Evolutionary conservation across 164 flowering plant genomes (phyloP), one percentile per base, ranked within the genome.

Genomic region (Stephania yunnanensis): DNA sequence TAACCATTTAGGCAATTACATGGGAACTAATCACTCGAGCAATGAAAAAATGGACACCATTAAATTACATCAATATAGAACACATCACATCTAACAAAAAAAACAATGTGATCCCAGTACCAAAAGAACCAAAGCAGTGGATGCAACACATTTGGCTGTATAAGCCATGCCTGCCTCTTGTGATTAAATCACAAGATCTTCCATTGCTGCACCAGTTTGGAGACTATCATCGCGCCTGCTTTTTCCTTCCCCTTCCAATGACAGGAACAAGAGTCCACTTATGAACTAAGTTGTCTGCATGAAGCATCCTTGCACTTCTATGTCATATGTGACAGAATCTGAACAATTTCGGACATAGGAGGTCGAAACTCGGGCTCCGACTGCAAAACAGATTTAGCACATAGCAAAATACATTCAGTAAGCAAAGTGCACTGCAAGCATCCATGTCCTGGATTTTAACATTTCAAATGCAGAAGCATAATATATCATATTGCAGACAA

Each of bases 321-420:
- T 65, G 90, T 83, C 90, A 95, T 86, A 79, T 86, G 85, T 58
- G 82, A 44, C 46, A 95, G 87, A 74, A 86, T 90, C 58, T 93
- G 96, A 44, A 93, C 97, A 25, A 95, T 91, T 82, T 92, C 98
- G 13, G 99, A 95, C 94, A 95, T 95, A 3, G 81, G 86, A n/a
- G 98, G 97, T 88, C 98, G 80, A 81, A 90, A 95, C 75, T 91
- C 95, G 45, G 98, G 98, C 78, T 87, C 93, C 0, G 85, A 48
- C 98, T 95, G 93, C 87, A 82, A 70, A 73, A 80, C 20, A 73
- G 45, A 46, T 20, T 9, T 55, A 9, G 30, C 17, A 71, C 13
- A 71, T 53, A 65, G 31, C 50, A 17, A 31, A 13, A 46, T 4
- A 46, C 13, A 46, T 70, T 20, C 25, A 3, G 30, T 44, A 45